Conservation (phyloP, 441 rosid species). For the Mallotus repandus region DNA sequence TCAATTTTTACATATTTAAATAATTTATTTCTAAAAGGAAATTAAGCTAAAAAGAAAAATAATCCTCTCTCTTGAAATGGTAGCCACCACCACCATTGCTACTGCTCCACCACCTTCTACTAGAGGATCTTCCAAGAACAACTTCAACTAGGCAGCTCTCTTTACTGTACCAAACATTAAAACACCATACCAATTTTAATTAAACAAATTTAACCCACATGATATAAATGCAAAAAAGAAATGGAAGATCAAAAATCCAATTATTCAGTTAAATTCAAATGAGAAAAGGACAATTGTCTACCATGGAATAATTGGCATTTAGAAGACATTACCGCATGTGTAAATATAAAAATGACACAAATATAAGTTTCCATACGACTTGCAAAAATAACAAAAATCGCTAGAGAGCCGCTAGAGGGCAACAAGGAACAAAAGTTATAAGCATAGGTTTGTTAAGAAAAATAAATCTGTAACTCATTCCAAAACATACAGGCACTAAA, state of each 20-base stretch:
- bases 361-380: no score
- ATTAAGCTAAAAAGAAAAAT: no score
- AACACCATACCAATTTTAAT: neutral
- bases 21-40: no score
- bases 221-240: neutral
- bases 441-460: neutral
- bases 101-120: no score
- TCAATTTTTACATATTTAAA: no score
- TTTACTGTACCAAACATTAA: no score
- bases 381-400: neutral
- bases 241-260: neutral
- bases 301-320: neutral
- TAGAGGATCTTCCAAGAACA: no score
- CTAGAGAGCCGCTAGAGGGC: neutral
- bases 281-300: constrained; percentile 35
- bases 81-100: no score
- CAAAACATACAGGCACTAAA: neutral
- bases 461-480: neutral
- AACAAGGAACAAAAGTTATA: neutral
- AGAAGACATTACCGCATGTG: neutral
- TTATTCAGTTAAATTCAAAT: constrained; percentile 30
- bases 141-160: no score
- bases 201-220: no score
- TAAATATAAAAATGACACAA: no score
- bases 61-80: no score